Conservation (phyloP, 2,329 filamentous ascomycete species). For the Penicillium rolfsii region DNA sequence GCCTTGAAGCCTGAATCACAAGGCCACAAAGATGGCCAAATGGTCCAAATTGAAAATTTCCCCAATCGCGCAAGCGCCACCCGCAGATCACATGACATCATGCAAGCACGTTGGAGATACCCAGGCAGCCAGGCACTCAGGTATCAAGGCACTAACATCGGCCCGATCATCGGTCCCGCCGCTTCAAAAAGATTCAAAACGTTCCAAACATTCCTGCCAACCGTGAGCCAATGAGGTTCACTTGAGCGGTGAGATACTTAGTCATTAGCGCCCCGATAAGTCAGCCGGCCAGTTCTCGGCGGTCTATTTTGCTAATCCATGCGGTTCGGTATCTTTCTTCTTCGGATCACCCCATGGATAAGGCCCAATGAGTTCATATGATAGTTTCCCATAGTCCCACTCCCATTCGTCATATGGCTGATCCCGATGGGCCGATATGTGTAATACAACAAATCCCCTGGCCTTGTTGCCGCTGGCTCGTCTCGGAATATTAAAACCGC, state of each 20-base stretch:
- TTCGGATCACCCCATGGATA: conserved; percentile 39
- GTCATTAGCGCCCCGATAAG: conserved; percentile 1
- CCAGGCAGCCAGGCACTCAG: conserved; percentile 6
- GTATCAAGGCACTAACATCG: not conserved
- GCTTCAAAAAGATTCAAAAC: not conserved
- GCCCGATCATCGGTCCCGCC: not conserved
- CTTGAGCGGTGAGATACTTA: not conserved
- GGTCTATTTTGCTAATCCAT: conserved; percentile 43
- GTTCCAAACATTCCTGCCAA: not conserved
- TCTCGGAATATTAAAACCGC: conserved; percentile 28
- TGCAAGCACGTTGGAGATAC: not conserved
- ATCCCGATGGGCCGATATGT: conserved; percentile 34
- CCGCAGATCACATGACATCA: not conserved
- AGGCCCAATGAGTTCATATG: conserved; percentile 11
- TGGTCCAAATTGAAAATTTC: not conserved
- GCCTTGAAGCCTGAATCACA: not conserved
- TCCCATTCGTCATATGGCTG: conserved; percentile 24
- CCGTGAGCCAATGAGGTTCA: not conserved
- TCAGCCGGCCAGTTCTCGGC: conserved; percentile 36
- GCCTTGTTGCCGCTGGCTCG: not conserved
- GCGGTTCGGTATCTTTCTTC: conserved; percentile 43
- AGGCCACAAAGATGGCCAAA: not conserved
- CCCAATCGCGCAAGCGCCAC: not conserved
- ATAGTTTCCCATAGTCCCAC: conserved; percentile 19
- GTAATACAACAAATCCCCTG: conserved; percentile 18